A percentile compares a stretch with the other conserved stretches of the same genome.
Conservation (phyloP, 768 basidiomycete genomes). For the Mycena chlorophos region DNA sequence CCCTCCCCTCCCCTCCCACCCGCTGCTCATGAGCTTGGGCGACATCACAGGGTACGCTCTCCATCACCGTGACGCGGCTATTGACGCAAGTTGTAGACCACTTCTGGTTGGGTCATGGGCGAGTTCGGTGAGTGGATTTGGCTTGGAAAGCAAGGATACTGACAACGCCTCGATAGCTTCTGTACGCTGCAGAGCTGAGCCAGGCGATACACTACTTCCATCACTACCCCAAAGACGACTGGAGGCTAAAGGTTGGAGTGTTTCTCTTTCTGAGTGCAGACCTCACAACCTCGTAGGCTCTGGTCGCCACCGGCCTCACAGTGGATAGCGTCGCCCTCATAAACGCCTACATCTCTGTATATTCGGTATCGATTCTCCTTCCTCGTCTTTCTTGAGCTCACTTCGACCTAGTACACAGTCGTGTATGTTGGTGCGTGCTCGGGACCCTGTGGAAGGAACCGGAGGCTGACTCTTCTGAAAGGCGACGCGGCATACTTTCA, state of each 20-base stretch:
- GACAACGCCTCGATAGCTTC: not conserved
- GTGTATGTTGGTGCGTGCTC: not conserved
- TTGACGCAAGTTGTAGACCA: too few species aligned
- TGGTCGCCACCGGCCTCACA: not conserved
- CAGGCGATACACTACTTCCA: not conserved
- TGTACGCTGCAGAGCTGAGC: not conserved
- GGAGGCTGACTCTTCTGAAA: not conserved
- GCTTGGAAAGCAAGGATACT: not conserved
- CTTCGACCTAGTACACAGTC: not conserved
- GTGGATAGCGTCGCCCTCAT: not conserved
- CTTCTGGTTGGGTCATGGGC: not conserved
- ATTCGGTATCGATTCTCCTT: not conserved
- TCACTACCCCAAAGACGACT: not conserved
- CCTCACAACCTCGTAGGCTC: not conserved
- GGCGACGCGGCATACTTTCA: not conserved
- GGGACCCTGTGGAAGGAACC: not conserved
- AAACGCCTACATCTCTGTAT: not conserved
- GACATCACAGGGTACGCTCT: too few species aligned
- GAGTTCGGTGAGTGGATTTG: not conserved
- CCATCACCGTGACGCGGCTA: too few species aligned
- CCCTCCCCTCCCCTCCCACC: too few species aligned
- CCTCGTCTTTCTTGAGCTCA: not conserved
- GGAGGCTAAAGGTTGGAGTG: constrained; percentile 1
- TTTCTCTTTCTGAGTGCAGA: not conserved
- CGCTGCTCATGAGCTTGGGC: too few species aligned